Percentiles rank a stretch among this genome's conserved stretches.
phyloP scores from a whole-genome alignment of 768 basidiomycete species.

The Austroboletus festivus region DNA sequence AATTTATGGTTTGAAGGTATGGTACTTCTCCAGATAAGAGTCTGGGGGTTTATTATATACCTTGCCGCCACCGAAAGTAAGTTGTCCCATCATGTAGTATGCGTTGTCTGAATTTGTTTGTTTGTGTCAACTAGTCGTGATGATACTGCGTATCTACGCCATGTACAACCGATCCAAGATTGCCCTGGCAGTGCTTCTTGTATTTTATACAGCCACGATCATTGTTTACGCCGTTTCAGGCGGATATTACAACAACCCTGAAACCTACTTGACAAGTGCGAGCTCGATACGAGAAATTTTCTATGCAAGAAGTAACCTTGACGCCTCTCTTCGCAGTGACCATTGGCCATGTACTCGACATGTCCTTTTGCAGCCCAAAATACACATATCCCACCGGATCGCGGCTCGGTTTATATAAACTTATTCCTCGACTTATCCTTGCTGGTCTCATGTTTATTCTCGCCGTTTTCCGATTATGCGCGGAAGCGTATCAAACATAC shows the following conservation, averaged over 20 bases:
- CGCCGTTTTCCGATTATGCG: not conserved
- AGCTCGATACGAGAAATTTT: not conserved
- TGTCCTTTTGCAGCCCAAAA: slow-evolving; percentile 13
- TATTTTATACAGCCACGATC: slow-evolving; percentile 7
- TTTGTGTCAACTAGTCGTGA: slow-evolving; percentile 11
- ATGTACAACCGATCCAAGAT: slow-evolving; percentile 17
- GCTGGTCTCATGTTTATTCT: slow-evolving; percentile 12
- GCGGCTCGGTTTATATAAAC: slow-evolving; percentile 8
- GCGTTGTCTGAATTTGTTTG: no score
- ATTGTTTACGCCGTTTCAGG: not conserved
- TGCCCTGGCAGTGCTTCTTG: slow-evolving; percentile 14
- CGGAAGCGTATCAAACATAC: slow-evolving; percentile 11
- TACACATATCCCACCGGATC: not conserved
- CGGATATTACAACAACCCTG: slow-evolving; percentile 2
- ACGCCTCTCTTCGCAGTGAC: slow-evolving; percentile 7
- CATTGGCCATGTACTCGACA: slow-evolving; percentile 3
- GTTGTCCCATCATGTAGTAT: slow-evolving; percentile 2
- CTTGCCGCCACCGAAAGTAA: slow-evolving; percentile 18
- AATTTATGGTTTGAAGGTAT: slow-evolving; percentile 7
- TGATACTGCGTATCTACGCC: slow-evolving; percentile 25
- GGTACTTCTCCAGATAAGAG: not conserved
- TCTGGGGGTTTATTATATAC: slow-evolving; percentile 8
- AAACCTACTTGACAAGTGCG: slow-evolving; percentile 11
- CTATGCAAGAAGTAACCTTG: slow-evolving; percentile 3
- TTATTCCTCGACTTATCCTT: slow-evolving; percentile 12